These are phyloP conservation scores for Arabis alpina DNA, from an alignment of 345 rosid genomes.

Conservation along the genomic window DNA sequence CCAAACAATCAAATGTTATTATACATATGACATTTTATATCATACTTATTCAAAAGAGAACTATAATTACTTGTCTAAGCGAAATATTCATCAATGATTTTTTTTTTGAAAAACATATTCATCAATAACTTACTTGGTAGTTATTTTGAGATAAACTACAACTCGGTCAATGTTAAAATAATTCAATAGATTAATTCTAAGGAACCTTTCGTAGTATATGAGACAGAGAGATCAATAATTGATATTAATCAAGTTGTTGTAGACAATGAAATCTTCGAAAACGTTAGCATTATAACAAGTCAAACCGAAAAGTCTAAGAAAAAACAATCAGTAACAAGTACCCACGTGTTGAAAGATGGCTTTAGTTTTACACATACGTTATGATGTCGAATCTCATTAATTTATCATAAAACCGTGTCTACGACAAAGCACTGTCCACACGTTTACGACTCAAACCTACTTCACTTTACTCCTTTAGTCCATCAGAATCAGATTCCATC, in stretches of 20 bases:
- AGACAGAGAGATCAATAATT: neutral
- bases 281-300: neutral
- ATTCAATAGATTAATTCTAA: neutral
- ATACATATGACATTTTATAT: too few species aligned
- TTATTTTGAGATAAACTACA: neutral
- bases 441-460: conserved; percentile 19
- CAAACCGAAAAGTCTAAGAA: neutral
- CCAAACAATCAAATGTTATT: too few species aligned
- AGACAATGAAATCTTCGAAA: neutral
- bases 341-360: conserved; percentile 32
- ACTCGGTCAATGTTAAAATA: conserved; percentile 4
- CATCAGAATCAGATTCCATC: conserved; percentile 25
- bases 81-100: too few species aligned
- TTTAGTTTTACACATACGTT: conserved; percentile 30
- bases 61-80: too few species aligned
- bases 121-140: neutral
- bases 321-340: neutral
- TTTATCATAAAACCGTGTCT: conserved; percentile 26
- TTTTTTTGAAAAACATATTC: neutral
- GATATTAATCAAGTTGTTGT: neutral
- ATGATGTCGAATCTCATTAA: conserved; percentile 11
- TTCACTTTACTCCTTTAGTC: neutral
- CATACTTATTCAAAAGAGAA: too few species aligned
- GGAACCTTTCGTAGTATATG: neutral
- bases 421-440: conserved; percentile 10